Percentiles rank a stretch among this genome's conserved stretches.
phyloP scores from a whole-genome alignment of 345 rosid species.

The Salix viminalis region DNA sequence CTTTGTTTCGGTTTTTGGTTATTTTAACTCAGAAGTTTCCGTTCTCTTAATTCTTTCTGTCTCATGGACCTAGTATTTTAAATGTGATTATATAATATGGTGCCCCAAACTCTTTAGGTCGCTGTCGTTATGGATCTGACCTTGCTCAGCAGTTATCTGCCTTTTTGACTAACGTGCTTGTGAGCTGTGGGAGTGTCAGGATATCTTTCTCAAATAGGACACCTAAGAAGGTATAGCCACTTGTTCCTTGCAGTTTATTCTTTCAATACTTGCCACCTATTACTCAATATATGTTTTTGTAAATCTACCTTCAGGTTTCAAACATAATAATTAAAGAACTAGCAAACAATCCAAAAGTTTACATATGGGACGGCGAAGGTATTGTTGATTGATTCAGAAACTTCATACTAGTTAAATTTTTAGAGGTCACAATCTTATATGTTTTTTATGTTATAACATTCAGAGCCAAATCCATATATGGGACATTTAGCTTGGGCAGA shows the following conservation, averaged over 20 bases:
- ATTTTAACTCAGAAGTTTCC: background rate
- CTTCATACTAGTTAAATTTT: background rate
- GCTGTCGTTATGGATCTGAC: conserved; percentile 77
- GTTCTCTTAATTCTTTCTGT: background rate
- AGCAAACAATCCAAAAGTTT: conserved; percentile 74
- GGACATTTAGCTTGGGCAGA: conserved; percentile 99
- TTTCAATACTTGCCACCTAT: background rate
- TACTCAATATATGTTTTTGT: background rate
- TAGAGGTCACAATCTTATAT: conserved; percentile 9
- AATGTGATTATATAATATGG: background rate
- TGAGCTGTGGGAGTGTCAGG: conserved; percentile 77
- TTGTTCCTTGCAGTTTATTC: conserved; percentile 5
- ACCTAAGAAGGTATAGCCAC: conserved; percentile 64
- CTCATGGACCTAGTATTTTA: background rate
- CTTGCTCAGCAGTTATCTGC: conserved; percentile 77
- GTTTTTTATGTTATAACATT: conserved; percentile 20
- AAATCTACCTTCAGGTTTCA: conserved; percentile 46
- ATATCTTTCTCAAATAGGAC: conserved; percentile 78
- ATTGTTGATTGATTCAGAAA: conserved; percentile 8
- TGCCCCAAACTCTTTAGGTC: conserved; percentile 38
- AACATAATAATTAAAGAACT: conserved; percentile 59
- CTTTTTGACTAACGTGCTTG: conserved; percentile 50
- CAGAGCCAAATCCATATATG: conserved; percentile 88
- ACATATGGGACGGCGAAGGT: conserved; percentile 93
- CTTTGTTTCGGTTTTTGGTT: background rate